phyloP scores from a whole-genome alignment of 192 early-diverging fungal species.

The Dissophora ornata region DNA sequence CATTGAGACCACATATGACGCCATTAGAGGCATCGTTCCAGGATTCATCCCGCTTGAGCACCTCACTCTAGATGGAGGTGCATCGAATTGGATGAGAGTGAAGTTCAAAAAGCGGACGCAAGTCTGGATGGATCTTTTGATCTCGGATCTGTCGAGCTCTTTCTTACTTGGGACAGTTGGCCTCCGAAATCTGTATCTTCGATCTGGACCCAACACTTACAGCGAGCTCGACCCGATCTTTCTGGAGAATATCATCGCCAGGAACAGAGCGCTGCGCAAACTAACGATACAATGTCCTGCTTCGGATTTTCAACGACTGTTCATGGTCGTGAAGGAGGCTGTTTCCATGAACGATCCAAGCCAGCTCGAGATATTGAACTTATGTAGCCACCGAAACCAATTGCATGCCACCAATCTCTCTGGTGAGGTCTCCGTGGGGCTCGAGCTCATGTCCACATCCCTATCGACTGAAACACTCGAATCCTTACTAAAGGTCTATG shows the following conservation, averaged over 20 bases:
- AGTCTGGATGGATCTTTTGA: conserved; percentile 1
- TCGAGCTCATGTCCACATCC: conserved; percentile 5
- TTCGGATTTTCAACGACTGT: background rate
- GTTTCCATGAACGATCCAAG: background rate
- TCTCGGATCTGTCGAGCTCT: background rate
- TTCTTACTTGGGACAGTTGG: background rate
- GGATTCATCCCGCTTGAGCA: conserved; percentile 8
- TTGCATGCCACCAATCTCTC: background rate
- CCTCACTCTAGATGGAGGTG: conserved; percentile 7
- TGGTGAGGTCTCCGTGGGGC: background rate
- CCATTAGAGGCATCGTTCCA: background rate
- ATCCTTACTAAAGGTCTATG: conserved; percentile 3
- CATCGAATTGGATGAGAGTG: background rate
- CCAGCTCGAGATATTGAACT: background rate
- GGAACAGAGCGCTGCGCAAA: background rate
- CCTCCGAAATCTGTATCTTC: conserved; percentile 2
- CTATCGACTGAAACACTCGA: background rate
- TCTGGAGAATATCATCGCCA: background rate
- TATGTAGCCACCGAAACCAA: background rate
- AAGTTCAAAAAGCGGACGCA: background rate
- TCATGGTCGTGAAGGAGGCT: conserved; percentile 9
- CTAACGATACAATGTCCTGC: background rate
- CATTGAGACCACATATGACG: background rate
- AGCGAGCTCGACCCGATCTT: background rate
- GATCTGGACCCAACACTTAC: background rate